Conservation (phyloP, 805 yeast species). For the Yamadazyma insecticola region DNA sequence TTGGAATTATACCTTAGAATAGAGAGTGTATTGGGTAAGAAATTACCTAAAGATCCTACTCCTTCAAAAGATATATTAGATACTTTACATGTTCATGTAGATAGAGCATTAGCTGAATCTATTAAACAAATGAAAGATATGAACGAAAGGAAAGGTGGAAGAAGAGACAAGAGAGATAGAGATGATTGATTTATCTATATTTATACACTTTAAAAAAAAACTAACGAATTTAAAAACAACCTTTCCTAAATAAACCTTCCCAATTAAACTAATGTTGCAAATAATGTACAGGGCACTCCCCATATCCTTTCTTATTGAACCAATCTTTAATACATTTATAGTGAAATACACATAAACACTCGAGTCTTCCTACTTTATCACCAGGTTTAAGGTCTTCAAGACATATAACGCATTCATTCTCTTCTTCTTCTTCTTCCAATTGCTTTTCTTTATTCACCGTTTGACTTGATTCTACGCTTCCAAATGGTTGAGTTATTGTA, state of each 20-base stretch:
- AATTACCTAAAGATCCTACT: conserved; percentile 72
- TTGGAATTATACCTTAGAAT: conserved; percentile 83
- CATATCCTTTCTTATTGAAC: conserved; percentile 81
- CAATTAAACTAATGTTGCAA: conserved; percentile 16
- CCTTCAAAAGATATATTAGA: conserved; percentile 74
- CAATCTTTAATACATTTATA: conserved; percentile 86
- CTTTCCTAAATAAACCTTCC: background rate
- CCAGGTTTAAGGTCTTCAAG: conserved; percentile 84
- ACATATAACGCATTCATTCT: conserved; percentile 88
- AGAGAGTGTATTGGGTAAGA: conserved; percentile 80
- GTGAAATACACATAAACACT: conserved; percentile 92
- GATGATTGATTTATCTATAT: conserved; percentile 10
- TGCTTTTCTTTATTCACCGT: too few species aligned
- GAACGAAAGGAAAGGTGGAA: conserved; percentile 34
- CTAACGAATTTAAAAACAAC: background rate
- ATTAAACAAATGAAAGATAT: conserved; percentile 70
- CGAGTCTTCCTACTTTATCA: conserved; percentile 85
- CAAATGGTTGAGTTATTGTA: conserved; percentile 8
- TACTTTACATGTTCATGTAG: conserved; percentile 80
- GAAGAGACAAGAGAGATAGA: conserved; percentile 30
- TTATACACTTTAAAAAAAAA: background rate
- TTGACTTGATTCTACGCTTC: background rate
- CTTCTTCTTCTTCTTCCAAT: conserved; percentile 18
- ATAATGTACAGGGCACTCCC: conserved; percentile 82
- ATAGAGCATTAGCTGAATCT: conserved; percentile 87